Conservation (phyloP, 352 stramenopile genomes). For the Globisporangium cederbergense region DNA sequence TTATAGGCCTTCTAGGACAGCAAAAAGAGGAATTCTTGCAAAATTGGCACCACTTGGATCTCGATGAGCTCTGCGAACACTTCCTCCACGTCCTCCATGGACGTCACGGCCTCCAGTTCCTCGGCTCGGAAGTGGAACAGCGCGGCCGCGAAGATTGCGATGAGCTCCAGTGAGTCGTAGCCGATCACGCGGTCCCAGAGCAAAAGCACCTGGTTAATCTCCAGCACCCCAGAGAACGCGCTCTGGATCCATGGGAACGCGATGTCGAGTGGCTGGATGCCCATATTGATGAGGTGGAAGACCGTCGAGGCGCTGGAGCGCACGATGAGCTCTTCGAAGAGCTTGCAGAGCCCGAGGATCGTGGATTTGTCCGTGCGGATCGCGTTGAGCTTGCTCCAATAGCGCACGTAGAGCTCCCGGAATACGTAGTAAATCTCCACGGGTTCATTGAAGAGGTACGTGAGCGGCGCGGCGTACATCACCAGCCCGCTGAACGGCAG, state of each 20-base stretch:
- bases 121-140: slow-evolving; percentile 66
- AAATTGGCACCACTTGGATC: slow-evolving; percentile 59
- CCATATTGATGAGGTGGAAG: slow-evolving; percentile 62
- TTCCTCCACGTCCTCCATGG: slow-evolving; percentile 51
- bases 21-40: slow-evolving; percentile 73
- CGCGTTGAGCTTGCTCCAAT: slow-evolving; percentile 76
- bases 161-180: slow-evolving; percentile 64
- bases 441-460: slow-evolving; percentile 65
- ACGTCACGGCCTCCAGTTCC: slow-evolving; percentile 42
- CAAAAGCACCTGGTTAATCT: slow-evolving; percentile 70
- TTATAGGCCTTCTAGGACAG: slow-evolving; percentile 21
- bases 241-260: slow-evolving; percentile 80
- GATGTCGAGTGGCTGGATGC: slow-evolving; percentile 60
- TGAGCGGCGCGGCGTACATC: slow-evolving; percentile 68
- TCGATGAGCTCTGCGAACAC: slow-evolving; percentile 71
- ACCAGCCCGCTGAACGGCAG: slow-evolving; percentile 70
- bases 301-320: slow-evolving; percentile 44
- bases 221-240: slow-evolving; percentile 71
- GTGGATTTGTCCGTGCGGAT: slow-evolving; percentile 49
- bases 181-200: slow-evolving; percentile 77
- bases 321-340: slow-evolving; percentile 66
- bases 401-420: slow-evolving; percentile 71
- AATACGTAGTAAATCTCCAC: slow-evolving; percentile 74
- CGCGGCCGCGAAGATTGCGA: slow-evolving; percentile 65
- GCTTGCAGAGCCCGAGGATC: slow-evolving; percentile 68